These are phyloP conservation scores for Maudiozyma serrabonitensis DNA, from an alignment of 805 yeast species.

Conservation along the genomic window DNA sequence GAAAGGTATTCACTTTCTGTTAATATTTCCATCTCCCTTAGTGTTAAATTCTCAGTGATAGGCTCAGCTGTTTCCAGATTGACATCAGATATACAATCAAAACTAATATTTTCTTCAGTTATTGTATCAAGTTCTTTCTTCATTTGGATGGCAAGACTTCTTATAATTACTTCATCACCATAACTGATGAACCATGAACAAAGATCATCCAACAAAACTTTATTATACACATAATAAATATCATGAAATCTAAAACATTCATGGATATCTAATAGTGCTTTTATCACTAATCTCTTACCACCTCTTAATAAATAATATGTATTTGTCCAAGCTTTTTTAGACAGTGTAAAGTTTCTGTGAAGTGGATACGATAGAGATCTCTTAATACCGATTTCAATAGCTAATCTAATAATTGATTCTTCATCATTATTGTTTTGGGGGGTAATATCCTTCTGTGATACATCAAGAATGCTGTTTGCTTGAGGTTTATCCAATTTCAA, in stretches of 20 bases:
- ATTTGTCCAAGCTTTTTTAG: constrained; percentile 63
- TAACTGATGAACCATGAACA: constrained; percentile 59
- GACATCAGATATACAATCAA: constrained; percentile 31
- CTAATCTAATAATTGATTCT: constrained; percentile 35
- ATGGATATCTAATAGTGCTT: constrained; percentile 48
- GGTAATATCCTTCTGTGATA: not conserved
- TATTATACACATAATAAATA: constrained; percentile 74
- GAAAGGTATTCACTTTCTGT: constrained; percentile 39
- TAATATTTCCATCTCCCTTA: constrained; percentile 48
- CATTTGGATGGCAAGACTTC: constrained; percentile 60
- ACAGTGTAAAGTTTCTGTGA: constrained; percentile 58
- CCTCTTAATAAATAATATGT: constrained; percentile 52
- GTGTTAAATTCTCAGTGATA: constrained; percentile 35
- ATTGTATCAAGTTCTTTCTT: constrained; percentile 30
- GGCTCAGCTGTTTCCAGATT: constrained; percentile 31
- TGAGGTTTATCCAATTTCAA: constrained; percentile 28
- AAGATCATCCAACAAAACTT: constrained; percentile 66
- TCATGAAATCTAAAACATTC: constrained; percentile 78
- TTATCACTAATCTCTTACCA: constrained; percentile 60
- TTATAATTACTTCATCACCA: constrained; percentile 48
- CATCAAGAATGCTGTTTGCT: not conserved
- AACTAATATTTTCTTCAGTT: constrained; percentile 38
- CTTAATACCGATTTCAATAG: constrained; percentile 53
- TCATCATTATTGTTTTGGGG: constrained; percentile 5
- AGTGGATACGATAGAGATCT: constrained; percentile 74